Conservation (phyloP, 2,329 filamentous ascomycete species). For the Colletotrichum euphorbiae region DNA sequence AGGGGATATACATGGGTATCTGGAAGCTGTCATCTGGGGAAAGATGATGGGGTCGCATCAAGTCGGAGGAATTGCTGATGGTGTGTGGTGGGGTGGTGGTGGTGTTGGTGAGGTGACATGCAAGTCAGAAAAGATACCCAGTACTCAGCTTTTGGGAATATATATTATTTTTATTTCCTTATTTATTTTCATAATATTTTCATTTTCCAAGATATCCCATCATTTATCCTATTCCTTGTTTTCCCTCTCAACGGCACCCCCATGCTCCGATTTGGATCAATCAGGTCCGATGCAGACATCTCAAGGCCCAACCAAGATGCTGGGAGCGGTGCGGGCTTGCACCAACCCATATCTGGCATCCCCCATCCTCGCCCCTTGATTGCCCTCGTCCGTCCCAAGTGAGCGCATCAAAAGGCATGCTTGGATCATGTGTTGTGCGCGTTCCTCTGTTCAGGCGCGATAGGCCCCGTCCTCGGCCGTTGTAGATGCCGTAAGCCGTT, state of each 20-base stretch:
- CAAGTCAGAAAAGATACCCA: background rate
- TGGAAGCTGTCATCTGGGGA: constrained; percentile 10
- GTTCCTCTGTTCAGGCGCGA: background rate
- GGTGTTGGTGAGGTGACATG: constrained; percentile 3
- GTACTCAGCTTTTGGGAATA: background rate
- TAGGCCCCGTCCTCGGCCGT: background rate
- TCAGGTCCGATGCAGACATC: constrained; percentile 25
- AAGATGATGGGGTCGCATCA: constrained; percentile 30
- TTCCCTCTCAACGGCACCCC: background rate
- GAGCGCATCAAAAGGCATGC: background rate
- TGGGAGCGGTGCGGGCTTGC: constrained; percentile 22
- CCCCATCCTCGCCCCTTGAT: background rate
- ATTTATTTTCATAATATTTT: background rate
- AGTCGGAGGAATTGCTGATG: background rate
- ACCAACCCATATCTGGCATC: constrained; percentile 9
- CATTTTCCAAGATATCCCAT: background rate
- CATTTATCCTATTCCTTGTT: background rate
- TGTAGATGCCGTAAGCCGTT: background rate
- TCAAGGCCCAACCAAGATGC: constrained; percentile 8
- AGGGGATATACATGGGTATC: no score
- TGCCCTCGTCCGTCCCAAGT: constrained; percentile 7
- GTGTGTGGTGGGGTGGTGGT: background rate
- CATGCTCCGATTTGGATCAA: constrained; percentile 18
- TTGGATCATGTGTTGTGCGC: background rate
- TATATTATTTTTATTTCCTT: background rate